phyloP scores from a whole-genome alignment of 2,329 filamentous ascomycete species.

The Fonsecaea pugnacius region DNA sequence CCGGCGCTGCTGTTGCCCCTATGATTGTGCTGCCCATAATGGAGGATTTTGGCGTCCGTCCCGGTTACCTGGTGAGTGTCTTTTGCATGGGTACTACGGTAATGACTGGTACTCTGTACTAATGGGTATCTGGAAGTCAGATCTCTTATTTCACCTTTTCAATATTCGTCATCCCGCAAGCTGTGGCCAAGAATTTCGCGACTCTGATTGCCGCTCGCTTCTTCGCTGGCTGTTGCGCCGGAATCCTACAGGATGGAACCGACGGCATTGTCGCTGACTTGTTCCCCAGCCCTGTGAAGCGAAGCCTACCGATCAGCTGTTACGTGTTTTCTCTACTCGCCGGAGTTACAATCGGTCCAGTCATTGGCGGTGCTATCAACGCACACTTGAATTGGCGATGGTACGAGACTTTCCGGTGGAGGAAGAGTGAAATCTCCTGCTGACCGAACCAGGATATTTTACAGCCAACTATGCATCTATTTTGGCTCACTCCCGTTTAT shows the following conservation, averaged over 20 bases:
- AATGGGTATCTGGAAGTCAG: background rate
- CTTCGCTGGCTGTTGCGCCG: slow-evolving; percentile 33
- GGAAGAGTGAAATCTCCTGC: background rate
- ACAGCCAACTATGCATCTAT: slow-evolving; percentile 11
- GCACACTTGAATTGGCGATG: slow-evolving; percentile 18
- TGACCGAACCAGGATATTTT: slow-evolving; percentile 15
- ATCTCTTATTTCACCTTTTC: slow-evolving; percentile 36
- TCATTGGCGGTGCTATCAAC: slow-evolving; percentile 17
- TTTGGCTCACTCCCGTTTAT: background rate
- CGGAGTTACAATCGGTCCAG: slow-evolving; percentile 20
- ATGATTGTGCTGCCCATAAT: slow-evolving; percentile 48
- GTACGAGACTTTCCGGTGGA: background rate
- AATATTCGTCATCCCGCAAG: slow-evolving; percentile 34
- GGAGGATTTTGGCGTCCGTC: slow-evolving; percentile 42
- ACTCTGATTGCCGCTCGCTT: slow-evolving; percentile 31
- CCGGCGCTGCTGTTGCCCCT: slow-evolving; percentile 49
- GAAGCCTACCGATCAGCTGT: slow-evolving; percentile 5
- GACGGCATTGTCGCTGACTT: slow-evolving; percentile 23
- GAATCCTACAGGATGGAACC: slow-evolving; percentile 18
- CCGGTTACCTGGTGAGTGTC: slow-evolving; percentile 29
- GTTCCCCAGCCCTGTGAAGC: slow-evolving; percentile 6
- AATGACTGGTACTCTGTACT: background rate
- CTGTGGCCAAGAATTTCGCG: slow-evolving; percentile 29
- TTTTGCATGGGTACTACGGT: background rate
- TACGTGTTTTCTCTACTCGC: slow-evolving; percentile 17